These are phyloP conservation scores for Gaeumannomyces tritici DNA, from an alignment of 2,329 filamentous ascomycete species.

Conservation along the genomic window DNA sequence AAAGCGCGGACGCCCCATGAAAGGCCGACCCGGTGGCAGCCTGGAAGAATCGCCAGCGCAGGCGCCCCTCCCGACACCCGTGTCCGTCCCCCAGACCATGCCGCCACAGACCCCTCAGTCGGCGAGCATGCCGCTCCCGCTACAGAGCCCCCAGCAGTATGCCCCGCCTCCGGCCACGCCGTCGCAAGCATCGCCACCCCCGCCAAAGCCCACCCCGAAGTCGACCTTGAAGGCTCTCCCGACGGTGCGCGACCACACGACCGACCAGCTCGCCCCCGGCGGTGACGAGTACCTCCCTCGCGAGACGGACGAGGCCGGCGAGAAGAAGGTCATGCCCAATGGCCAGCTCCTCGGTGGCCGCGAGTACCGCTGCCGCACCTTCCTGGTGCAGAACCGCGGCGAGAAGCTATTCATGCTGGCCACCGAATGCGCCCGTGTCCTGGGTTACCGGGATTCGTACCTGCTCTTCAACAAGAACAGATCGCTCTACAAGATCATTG, in stretches of 20 bases:
- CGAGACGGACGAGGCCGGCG: constrained; percentile 85
- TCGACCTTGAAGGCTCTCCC: constrained; percentile 85
- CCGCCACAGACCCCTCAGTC: constrained; percentile 50
- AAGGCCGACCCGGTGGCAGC: constrained; percentile 40
- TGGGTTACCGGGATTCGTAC: constrained; percentile 96
- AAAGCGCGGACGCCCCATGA: constrained; percentile 55
- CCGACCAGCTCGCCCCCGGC: constrained; percentile 80
- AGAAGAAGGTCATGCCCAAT: constrained; percentile 82
- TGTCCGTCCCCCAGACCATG: constrained; percentile 26
- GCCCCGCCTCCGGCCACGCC: constrained; percentile 23
- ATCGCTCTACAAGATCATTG: constrained; percentile 95
- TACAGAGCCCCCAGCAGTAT: constrained; percentile 28
- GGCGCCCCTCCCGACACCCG: constrained; percentile 32
- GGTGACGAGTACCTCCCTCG: constrained; percentile 92
- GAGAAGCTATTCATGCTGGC: constrained; percentile 98
- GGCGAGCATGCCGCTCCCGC: constrained; percentile 34
- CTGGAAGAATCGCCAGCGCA: constrained; percentile 49
- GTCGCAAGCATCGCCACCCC: constrained; percentile 45
- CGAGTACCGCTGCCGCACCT: constrained; percentile 88
- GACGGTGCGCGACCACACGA: constrained; percentile 93
- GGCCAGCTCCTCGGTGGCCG: constrained; percentile 75
- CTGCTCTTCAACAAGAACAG: constrained; percentile 97
- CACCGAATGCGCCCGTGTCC: constrained; percentile 88
- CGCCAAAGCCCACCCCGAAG: constrained; percentile 75
- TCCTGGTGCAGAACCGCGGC: constrained; percentile 80